A percentile compares a stretch with the other conserved stretches of the same genome.
Evolutionary conservation across 2,329 filamentous ascomycete species (phyloP).

Genomic region (Fusarium sp.): DNA sequence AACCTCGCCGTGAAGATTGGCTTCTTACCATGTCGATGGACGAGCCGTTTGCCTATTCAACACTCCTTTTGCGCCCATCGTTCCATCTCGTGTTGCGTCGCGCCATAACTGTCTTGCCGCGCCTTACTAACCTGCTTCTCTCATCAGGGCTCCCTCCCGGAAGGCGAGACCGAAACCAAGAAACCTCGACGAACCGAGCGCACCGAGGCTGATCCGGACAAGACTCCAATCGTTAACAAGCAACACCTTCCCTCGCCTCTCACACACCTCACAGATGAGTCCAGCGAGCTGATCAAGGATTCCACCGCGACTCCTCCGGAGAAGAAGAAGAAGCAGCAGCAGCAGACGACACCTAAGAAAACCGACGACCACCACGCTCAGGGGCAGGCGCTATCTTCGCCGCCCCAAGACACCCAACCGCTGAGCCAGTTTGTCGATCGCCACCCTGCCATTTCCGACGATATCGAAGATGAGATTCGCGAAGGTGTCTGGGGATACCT

Average conservation of each 20-base stretch:
- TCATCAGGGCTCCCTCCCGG: conserved; percentile 73
- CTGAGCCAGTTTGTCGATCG: conserved; percentile 82
- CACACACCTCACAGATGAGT: conserved; percentile 73
- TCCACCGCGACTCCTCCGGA: conserved; percentile 78
- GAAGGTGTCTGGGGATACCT: conserved; percentile 98
- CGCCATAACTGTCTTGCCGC: conserved; percentile 1
- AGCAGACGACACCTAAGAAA: conserved; percentile 66
- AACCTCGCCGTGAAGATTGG: conserved; percentile 10
- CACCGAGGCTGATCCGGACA: conserved; percentile 69
- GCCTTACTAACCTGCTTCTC: conserved; percentile 43
- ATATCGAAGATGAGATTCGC: conserved; percentile 84
- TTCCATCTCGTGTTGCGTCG: conserved; percentile 26
- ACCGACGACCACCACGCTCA: conserved; percentile 64
- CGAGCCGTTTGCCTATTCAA: not conserved
- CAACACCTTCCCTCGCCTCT: conserved; percentile 85
- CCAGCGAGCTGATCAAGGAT: conserved; percentile 74
- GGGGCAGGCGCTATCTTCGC: conserved; percentile 65
- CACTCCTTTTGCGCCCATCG: conserved; percentile 20
- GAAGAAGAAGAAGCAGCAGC: conserved; percentile 69
- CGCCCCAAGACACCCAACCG: conserved; percentile 72
- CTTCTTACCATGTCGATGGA: conserved; percentile 8
- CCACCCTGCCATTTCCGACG: conserved; percentile 78
- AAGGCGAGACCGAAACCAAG: conserved; percentile 77
- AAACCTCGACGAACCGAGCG: conserved; percentile 86
- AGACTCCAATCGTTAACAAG: conserved; percentile 72